Evolutionary conservation across 2,329 filamentous ascomycete genomes (phyloP).

Genomic region (Cercospora canescens): DNA sequence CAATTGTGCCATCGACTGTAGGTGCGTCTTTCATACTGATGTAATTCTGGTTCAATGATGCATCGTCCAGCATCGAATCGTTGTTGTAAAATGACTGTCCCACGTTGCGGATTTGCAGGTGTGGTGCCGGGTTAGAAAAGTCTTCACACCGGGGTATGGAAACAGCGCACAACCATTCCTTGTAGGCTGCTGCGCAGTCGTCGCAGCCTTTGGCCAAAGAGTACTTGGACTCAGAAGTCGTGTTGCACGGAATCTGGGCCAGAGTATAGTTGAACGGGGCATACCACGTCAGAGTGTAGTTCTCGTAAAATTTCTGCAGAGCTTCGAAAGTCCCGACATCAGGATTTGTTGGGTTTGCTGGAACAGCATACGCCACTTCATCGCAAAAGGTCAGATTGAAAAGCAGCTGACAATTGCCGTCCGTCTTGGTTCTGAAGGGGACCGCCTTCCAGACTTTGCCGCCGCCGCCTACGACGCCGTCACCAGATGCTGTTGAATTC

Average conservation of each 20-base stretch:
- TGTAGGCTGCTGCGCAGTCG: conserved; percentile 80
- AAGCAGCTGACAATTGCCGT: conserved; percentile 80
- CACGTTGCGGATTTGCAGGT: conserved; percentile 70
- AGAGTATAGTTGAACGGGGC: conserved; percentile 78
- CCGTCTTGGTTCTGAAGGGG: conserved; percentile 77
- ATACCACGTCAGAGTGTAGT: conserved; percentile 68
- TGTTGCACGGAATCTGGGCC: conserved; percentile 82
- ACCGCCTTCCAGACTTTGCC: conserved; percentile 71
- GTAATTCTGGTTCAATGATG: conserved; percentile 29
- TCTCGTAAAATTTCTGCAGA: conserved; percentile 75
- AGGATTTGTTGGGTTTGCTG: conserved; percentile 69
- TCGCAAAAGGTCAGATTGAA: conserved; percentile 87
- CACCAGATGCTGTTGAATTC: conserved; percentile 54
- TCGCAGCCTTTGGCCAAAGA: conserved; percentile 75
- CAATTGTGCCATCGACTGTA: conserved; percentile 31
- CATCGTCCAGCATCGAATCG: conserved; percentile 25
- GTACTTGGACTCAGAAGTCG: conserved; percentile 70
- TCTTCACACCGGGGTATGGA: conserved; percentile 91
- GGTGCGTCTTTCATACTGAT: conserved; percentile 37
- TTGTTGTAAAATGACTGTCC: conserved; percentile 44
- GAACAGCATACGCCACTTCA: conserved; percentile 87
- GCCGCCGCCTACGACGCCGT: conserved; percentile 66
- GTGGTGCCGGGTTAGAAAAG: conserved; percentile 60
- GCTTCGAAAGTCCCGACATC: conserved; percentile 38
- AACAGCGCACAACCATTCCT: conserved; percentile 91